Evolutionary conservation across 768 basidiomycete genomes (phyloP).

Genomic region (Austroboletus festivus): DNA sequence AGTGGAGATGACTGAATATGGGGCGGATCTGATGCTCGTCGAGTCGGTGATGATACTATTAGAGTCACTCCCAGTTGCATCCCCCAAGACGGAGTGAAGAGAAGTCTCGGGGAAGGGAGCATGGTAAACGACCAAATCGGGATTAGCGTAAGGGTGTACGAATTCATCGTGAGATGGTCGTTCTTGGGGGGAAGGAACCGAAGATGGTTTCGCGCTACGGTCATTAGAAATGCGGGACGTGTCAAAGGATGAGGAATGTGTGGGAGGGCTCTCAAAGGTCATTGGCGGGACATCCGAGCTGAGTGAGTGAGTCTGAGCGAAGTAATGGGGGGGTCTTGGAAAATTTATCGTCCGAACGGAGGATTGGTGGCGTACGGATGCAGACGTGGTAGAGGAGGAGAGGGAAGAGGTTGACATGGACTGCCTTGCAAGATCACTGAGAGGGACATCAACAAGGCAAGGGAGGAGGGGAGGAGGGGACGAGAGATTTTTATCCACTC

Average conservation of each 20-base stretch:
- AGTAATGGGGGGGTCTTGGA: constrained; percentile 6
- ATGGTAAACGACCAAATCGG: constrained; percentile 52
- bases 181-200: constrained; percentile 34
- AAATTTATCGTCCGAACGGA: constrained; percentile 31
- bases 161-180: constrained; percentile 33
- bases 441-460: constrained; percentile 4
- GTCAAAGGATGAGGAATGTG: constrained; percentile 13
- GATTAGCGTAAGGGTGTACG: constrained; percentile 79
- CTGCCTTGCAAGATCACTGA: constrained; percentile 59
- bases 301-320: constrained; percentile 7
- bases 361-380: constrained; percentile 37
- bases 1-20: constrained; percentile 33
- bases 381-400: constrained; percentile 23
- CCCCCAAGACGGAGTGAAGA: constrained; percentile 29
- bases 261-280: constrained; percentile 1
- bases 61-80: constrained; percentile 48
- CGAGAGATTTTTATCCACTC: constrained; percentile 26
- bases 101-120: constrained; percentile 31
- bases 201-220: constrained; percentile 15
- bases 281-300: constrained; percentile 7
- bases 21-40: constrained; percentile 36
- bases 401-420: constrained; percentile 57
- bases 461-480: not conserved
- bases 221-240: constrained; percentile 7
- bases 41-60: constrained; percentile 49